phyloP scores from a whole-genome alignment of 2,329 filamentous ascomycete species.

The Orbilia brochopaga region DNA sequence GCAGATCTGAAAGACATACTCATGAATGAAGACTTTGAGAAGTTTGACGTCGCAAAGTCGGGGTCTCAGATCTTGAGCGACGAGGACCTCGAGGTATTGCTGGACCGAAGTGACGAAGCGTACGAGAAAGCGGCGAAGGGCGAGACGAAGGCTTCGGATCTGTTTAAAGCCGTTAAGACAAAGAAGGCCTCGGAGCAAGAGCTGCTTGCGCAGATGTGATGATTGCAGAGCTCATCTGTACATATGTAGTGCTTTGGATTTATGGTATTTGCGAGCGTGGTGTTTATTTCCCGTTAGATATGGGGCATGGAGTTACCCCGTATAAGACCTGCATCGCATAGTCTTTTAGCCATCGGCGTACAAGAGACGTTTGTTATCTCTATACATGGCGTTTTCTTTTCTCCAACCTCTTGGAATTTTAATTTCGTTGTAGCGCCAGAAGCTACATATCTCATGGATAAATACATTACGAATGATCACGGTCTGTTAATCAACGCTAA shows the following conservation, averaged over 20 bases:
- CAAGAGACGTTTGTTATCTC: too few relatives aligned
- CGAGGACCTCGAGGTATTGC: slow-evolving; percentile 76
- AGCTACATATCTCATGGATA: too few relatives aligned
- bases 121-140: slow-evolving; percentile 59
- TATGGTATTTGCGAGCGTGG: not conserved
- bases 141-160: slow-evolving; percentile 41
- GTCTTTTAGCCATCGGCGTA: too few relatives aligned
- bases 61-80: slow-evolving; percentile 74
- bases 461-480: too few relatives aligned
- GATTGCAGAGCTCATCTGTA: not conserved
- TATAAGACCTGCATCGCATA: too few relatives aligned
- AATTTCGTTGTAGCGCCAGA: too few relatives aligned
- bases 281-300: too few relatives aligned
- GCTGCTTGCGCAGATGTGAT: slow-evolving; percentile 42
- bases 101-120: slow-evolving; percentile 73
- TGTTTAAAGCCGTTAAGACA: slow-evolving; percentile 48
- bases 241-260: not conserved
- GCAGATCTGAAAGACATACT: slow-evolving; percentile 65
- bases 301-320: too few relatives aligned
- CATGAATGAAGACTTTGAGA: slow-evolving; percentile 75
- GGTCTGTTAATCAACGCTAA: too few relatives aligned
- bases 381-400: too few relatives aligned
- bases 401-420: too few relatives aligned
- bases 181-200: slow-evolving; percentile 45
- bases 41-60: slow-evolving; percentile 65